A percentile compares a stretch with the other conserved stretches of the same genome.
Evolutionary conservation across 2,329 filamentous ascomycete species (phyloP).

Genomic region (Stagonosporopsis cucurbitacearum): DNA sequence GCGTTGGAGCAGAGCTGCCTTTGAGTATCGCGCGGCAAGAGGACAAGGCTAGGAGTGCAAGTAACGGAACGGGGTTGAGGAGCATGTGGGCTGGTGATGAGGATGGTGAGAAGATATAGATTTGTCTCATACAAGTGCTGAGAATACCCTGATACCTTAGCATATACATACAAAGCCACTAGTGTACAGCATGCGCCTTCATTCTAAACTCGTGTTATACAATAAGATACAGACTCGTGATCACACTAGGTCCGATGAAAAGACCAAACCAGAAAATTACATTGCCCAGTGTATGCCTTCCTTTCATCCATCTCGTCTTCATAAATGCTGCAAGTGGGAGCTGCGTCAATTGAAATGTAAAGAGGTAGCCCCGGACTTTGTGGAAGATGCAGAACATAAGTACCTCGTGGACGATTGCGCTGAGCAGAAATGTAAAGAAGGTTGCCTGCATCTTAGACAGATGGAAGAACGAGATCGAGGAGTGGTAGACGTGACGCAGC

Average conservation of each 20-base stretch:
- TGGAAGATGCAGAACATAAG: slow-evolving; percentile 84
- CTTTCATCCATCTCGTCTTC: slow-evolving; percentile 69
- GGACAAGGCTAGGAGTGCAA: slow-evolving; percentile 65
- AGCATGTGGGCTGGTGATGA: slow-evolving; percentile 19
- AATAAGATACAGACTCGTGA: slow-evolving; percentile 60
- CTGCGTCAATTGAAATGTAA: slow-evolving; percentile 76
- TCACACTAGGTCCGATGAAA: slow-evolving; percentile 75
- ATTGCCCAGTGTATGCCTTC: slow-evolving; percentile 70
- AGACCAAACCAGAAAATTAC: slow-evolving; percentile 79
- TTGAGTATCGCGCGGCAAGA: slow-evolving; percentile 71
- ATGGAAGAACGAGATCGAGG: slow-evolving; percentile 74
- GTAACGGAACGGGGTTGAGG: slow-evolving; percentile 59
- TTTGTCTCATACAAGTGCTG: background rate
- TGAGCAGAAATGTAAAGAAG: slow-evolving; percentile 76
- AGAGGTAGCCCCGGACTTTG: slow-evolving; percentile 75
- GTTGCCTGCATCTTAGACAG: slow-evolving; percentile 74
- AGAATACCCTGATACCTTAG: background rate
- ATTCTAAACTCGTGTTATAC: slow-evolving; percentile 38
- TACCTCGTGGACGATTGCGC: slow-evolving; percentile 74
- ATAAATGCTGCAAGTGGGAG: slow-evolving; percentile 73
- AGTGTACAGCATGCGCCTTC: background rate
- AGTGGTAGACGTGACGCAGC: slow-evolving; percentile 79
- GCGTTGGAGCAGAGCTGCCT: slow-evolving; percentile 71
- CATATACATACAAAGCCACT: background rate
- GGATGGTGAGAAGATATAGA: slow-evolving; percentile 4